Base-by-base conservation (phyloP, 306 rosid genomes). In the Inga oerstediana region DNA sequence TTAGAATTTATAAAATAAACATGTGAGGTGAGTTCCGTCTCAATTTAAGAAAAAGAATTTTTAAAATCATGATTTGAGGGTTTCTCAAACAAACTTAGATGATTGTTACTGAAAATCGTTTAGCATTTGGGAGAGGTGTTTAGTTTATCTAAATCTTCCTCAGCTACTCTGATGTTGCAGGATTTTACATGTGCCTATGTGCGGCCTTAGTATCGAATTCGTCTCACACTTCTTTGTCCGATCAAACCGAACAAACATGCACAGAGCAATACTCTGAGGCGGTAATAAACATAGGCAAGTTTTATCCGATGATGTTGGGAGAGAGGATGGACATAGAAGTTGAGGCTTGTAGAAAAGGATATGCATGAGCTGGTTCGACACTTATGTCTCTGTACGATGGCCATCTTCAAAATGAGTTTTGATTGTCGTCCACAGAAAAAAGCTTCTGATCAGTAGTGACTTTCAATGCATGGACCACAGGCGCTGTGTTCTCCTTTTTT, bases 41-140 rank as follows among this genome's bases (percentile, higher is more conserved):
- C 41, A 0, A 5, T 5, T 37, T 37, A 0, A 0, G 4, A 0
- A 37, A 37, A 37, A 5, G 1, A 39, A 0, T 0, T 39, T 39
- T 1, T 39, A 39, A 39, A 39, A 39, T 39, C 43, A 39, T 5
- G 43, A 1, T 39, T 39, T 39, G 0, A 39, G 7, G 6, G 8
- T 39, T 39, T 39, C 8, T 4, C 8, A 39, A 39, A 39, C 6
- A 39, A 39, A 8, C 43, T 39, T 39, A 1, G 1, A 8, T 39
- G 41, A 39, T 6, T 39, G 43, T 8, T 39, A 39, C 43, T 39
- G 6, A 8, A 39, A 39, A 39, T 39, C 43, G 4, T 39, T 39
- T 39, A 39, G 43, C 43, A 39, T 39, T 39, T 39, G 43, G 43
- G 8, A 39, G 43, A 39, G 43, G 43, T 39, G 43, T 39, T 39